A percentile compares a stretch with the other conserved stretches of the same genome.
Evolutionary conservation across 305 asterid species (phyloP).

Genomic region (Plantago coronopus): DNA sequence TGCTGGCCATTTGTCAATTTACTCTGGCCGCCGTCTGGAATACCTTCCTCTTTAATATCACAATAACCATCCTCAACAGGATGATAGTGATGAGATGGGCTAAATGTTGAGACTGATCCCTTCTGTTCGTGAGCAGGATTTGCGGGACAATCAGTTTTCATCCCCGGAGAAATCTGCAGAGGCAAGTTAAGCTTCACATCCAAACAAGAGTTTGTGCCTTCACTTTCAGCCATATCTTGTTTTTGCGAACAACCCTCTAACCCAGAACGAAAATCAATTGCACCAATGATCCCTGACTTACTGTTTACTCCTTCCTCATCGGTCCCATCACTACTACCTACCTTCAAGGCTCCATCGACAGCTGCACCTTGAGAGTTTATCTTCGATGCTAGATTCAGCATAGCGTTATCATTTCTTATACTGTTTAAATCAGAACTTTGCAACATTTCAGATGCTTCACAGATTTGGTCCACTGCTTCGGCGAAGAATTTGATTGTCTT

Average conservation of each 20-base stretch:
- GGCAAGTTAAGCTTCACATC: slow-evolving; percentile 28
- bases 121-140: slow-evolving; percentile 25
- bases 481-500: slow-evolving; percentile 63
- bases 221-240: slow-evolving; percentile 34
- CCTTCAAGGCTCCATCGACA: slow-evolving; percentile 38
- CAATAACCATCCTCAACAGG: slow-evolving; percentile 27
- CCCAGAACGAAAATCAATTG: slow-evolving; percentile 32
- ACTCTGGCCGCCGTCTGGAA: slow-evolving; percentile 32
- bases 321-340: slow-evolving; percentile 31
- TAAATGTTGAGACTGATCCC: slow-evolving; percentile 35
- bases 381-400: slow-evolving; percentile 43
- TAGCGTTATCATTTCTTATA: slow-evolving; percentile 41
- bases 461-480: slow-evolving; percentile 78
- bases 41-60: slow-evolving; percentile 31
- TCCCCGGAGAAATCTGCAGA: slow-evolving; percentile 29
- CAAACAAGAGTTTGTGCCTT: slow-evolving; percentile 32
- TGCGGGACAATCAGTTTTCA: slow-evolving; percentile 29
- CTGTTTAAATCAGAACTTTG: slow-evolving; percentile 42
- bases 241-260: slow-evolving; percentile 43
- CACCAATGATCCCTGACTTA: slow-evolving; percentile 36
- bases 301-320: slow-evolving; percentile 30
- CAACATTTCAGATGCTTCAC: slow-evolving; percentile 64
- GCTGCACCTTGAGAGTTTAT: slow-evolving; percentile 36
- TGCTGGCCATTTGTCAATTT: slow-evolving; percentile 50
- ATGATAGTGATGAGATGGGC: slow-evolving; percentile 28